A percentile compares a stretch with the other conserved stretches of the same genome.
Conservation (phyloP, 1,139 yeast genomes). For the Nakaseomyces delphensis region DNA sequence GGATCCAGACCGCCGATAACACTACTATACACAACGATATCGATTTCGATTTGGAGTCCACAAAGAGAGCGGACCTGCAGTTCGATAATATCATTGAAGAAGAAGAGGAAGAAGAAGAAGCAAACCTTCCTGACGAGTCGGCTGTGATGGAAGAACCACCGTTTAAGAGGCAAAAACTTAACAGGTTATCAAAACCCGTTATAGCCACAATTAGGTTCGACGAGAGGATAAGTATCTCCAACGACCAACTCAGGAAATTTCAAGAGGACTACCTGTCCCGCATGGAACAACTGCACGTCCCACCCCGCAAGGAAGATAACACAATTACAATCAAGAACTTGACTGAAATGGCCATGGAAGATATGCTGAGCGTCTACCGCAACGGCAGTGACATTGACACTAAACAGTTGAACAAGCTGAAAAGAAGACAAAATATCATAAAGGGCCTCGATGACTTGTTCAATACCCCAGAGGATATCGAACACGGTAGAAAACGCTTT, state of each 20-base stretch:
- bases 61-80: slow-evolving; percentile 5
- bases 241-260: neutral
- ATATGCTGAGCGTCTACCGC: neutral
- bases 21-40: slow-evolving; percentile 8
- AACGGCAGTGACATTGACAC: neutral
- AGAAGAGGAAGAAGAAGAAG: slow-evolving; percentile 7
- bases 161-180: slow-evolving; percentile 9
- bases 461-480: slow-evolving; percentile 12
- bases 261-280: neutral
- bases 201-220: slow-evolving; percentile 9
- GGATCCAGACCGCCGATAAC: slow-evolving; percentile 13
- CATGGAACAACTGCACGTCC: neutral
- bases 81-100: slow-evolving; percentile 6
- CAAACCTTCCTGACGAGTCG: slow-evolving; percentile 9
- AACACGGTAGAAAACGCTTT: slow-evolving; percentile 18
- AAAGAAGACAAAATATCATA: neutral
- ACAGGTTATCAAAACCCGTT: neutral
- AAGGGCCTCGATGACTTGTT: neutral
- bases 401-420: neutral
- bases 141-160: slow-evolving; percentile 11
- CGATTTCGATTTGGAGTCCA: slow-evolving; percentile 8
- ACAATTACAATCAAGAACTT: neutral
- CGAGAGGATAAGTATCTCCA: slow-evolving; percentile 3
- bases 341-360: neutral
- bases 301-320: neutral